Percentiles rank a stretch among this genome's conserved stretches.
phyloP scores from a whole-genome alignment of 2,329 filamentous ascomycete species.

The Fusarium mexicanum region DNA sequence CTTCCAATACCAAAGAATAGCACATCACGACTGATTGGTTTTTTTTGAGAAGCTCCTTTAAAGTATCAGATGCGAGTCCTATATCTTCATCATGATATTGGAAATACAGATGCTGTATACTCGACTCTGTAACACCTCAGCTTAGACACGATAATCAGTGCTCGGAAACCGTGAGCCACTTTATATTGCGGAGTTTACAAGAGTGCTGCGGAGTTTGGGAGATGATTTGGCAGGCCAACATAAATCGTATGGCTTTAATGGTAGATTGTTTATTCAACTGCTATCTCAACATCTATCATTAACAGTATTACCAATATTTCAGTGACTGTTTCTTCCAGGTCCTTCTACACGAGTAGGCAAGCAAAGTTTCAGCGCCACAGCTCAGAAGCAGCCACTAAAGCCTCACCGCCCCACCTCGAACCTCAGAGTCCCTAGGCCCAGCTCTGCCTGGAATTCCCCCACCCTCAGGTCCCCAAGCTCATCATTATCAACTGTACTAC shows the following conservation, averaged over 20 bases:
- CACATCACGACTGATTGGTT: neutral
- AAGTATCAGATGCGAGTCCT: neutral
- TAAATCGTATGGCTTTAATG: neutral
- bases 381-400: conserved; percentile 31
- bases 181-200: conserved; percentile 28
- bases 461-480: conserved; percentile 30
- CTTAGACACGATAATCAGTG: neutral
- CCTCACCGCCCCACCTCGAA: conserved; percentile 41
- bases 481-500: conserved; percentile 15
- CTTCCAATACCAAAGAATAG: neutral
- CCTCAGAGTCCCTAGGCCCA: neutral
- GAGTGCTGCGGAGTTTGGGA: conserved; percentile 24
- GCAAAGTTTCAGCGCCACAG: conserved; percentile 31
- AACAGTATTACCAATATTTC: neutral
- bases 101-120: neutral
- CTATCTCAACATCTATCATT: neutral
- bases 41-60: neutral
- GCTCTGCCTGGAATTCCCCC: conserved; percentile 24
- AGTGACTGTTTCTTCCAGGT: conserved; percentile 18
- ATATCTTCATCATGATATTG: neutral
- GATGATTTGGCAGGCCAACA: neutral
- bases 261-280: neutral
- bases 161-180: neutral
- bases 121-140: neutral
- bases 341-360: conserved; percentile 8